phyloP scores from a whole-genome alignment of 2,329 filamentous ascomycete species.

The Hypoxylon sp. region DNA sequence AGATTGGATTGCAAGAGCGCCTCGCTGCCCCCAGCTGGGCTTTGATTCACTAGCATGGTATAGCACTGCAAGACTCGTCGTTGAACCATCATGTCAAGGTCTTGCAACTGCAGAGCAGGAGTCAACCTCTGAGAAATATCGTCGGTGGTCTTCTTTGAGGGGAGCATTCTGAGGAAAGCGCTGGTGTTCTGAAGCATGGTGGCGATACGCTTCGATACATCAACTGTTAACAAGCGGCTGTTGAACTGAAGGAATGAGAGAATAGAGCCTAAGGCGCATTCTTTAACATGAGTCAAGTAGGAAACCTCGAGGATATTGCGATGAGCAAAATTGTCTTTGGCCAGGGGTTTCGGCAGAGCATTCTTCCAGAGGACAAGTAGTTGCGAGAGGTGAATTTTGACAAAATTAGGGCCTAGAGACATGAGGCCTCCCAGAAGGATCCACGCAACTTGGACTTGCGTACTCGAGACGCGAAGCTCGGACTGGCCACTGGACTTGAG shows the following conservation, averaged over 20 bases:
- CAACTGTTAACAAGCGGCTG: conserved; percentile 88
- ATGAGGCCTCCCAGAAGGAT: conserved; percentile 96
- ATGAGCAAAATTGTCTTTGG: conserved; percentile 89
- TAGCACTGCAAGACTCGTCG: conserved; percentile 95
- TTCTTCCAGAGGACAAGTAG: conserved; percentile 97
- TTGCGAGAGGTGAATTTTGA: conserved; percentile 97
- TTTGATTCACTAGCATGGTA: conserved; percentile 89
- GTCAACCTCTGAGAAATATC: conserved; percentile 88
- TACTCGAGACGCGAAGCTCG: conserved; percentile 90
- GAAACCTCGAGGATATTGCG: conserved; percentile 89
- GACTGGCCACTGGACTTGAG: conserved; percentile 94
- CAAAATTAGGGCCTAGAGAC: conserved; percentile 96
- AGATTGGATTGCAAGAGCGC: conserved; percentile 91
- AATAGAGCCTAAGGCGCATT: conserved; percentile 93
- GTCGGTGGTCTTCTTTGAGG: conserved; percentile 85
- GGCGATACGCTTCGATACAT: conserved; percentile 93
- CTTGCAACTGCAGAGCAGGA: conserved; percentile 88
- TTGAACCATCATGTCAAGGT: conserved; percentile 93
- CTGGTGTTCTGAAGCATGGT: conserved; percentile 96
- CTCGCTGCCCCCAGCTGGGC: conserved; percentile 87
- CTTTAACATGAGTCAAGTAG: conserved; percentile 93
- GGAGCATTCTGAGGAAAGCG: conserved; percentile 87
- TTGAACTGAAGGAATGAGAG: conserved; percentile 95
- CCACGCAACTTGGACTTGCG: conserved; percentile 98
- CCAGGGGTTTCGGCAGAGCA: conserved; percentile 92